Conservation (phyloP, 2,329 filamentous ascomycete genomes). For the Alternaria consortialis region DNA sequence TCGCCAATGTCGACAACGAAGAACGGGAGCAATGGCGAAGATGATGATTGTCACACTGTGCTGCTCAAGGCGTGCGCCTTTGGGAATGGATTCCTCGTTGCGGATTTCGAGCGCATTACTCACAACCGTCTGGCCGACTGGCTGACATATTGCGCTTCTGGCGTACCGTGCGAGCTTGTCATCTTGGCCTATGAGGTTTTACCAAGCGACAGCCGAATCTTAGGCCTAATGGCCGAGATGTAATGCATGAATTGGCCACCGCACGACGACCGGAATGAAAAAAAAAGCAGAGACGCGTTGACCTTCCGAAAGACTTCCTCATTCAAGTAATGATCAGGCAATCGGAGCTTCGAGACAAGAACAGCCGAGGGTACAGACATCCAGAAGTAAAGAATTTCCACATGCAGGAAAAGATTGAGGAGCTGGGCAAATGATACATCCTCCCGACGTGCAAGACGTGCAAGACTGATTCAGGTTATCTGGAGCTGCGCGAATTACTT, state of each 20-base stretch:
- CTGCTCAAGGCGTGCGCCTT: background rate
- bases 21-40: too few relatives aligned
- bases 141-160: too few relatives aligned
- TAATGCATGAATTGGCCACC: background rate
- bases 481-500: background rate
- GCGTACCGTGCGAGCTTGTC: fast-evolving
- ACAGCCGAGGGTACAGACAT: background rate
- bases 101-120: background rate
- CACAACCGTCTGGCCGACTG: background rate
- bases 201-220: background rate
- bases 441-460: background rate
- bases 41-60: background rate
- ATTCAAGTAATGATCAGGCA: background rate
- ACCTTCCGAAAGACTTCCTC: background rate
- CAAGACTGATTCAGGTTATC: background rate
- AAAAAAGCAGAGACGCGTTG: background rate
- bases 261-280: background rate
- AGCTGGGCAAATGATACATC: background rate
- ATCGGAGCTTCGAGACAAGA: background rate
- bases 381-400: background rate
- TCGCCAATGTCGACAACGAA: too few relatives aligned
- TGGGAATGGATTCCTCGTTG: background rate
- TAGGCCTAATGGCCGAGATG: background rate
- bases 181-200: background rate
- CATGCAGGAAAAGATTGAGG: background rate